These are phyloP conservation scores for Paramyrothecium sp. DNA, from an alignment of 2,329 filamentous ascomycete species.

Conservation along the genomic window DNA sequence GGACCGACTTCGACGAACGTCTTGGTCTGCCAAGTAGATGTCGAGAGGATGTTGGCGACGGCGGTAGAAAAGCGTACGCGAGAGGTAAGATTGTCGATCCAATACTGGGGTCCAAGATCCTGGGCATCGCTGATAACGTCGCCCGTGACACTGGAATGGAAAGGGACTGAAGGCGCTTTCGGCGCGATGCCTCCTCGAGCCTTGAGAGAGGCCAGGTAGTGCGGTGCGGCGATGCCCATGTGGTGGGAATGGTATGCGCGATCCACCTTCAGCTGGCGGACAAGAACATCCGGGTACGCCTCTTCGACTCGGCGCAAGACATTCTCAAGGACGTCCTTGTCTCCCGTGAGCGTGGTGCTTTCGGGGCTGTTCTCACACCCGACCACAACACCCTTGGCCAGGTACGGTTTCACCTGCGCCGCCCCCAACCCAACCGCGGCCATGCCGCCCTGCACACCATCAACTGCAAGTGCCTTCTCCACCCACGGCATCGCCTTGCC, in stretches of 20 bases:
- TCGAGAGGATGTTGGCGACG: slow-evolving; percentile 7
- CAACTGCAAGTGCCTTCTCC: not conserved
- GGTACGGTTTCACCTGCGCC: slow-evolving; percentile 22
- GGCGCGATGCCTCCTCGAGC: slow-evolving; percentile 11
- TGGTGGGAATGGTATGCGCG: too few relatives aligned
- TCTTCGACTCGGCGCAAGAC: too few relatives aligned
- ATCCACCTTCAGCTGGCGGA: too few relatives aligned
- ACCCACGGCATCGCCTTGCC: slow-evolving; percentile 20
- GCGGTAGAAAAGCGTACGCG: slow-evolving; percentile 22
- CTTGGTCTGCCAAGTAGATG: not conserved
- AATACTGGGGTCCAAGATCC: slow-evolving; percentile 20
- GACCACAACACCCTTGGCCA: slow-evolving; percentile 23
- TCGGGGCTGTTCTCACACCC: slow-evolving; percentile 36
- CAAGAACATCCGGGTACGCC: too few relatives aligned
- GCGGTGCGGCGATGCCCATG: slow-evolving; percentile 24
- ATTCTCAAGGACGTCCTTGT: too few relatives aligned
- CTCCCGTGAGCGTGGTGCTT: slow-evolving; percentile 34
- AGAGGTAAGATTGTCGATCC: slow-evolving; percentile 25
- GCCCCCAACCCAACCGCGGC: slow-evolving; percentile 34
- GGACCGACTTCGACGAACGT: slow-evolving; percentile 24
- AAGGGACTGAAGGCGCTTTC: not conserved
- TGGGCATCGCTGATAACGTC: slow-evolving; percentile 10
- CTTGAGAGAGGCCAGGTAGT: slow-evolving; percentile 20
- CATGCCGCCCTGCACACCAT: slow-evolving; percentile 35
- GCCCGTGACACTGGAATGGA: slow-evolving; percentile 28